These are phyloP conservation scores for Naumovozyma castellii DNA, from an alignment of 805 yeast genomes.

Conservation along the genomic window DNA sequence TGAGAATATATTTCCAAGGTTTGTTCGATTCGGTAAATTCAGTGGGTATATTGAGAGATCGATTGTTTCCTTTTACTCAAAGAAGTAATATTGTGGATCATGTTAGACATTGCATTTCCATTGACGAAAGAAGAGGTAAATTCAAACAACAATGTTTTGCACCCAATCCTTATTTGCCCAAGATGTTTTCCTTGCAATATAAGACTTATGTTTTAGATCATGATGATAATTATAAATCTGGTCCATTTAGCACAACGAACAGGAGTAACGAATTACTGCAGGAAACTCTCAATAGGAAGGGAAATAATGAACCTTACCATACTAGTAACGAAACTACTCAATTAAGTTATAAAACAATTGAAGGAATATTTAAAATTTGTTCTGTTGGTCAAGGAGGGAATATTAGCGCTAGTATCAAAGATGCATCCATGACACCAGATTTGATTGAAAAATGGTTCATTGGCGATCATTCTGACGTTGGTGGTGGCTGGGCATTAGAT, in stretches of 20 bases:
- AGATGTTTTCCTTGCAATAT: slow-evolving; percentile 17
- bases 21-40: slow-evolving; percentile 64
- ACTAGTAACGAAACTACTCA: background rate
- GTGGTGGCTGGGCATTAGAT: slow-evolving; percentile 57
- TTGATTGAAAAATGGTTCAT: slow-evolving; percentile 52
- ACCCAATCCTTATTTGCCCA: slow-evolving; percentile 34
- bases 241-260: too few species aligned
- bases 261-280: too few species aligned
- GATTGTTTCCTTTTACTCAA: slow-evolving; percentile 50
- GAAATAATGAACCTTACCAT: too few species aligned
- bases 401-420: background rate
- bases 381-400: background rate
- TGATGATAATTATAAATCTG: too few species aligned
- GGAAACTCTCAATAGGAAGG: too few species aligned
- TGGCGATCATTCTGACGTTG: slow-evolving; percentile 61
- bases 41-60: slow-evolving; percentile 49
- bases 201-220: slow-evolving; percentile 3
- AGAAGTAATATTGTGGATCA: slow-evolving; percentile 43
- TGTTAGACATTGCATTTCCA: slow-evolving; percentile 56
- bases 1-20: slow-evolving; percentile 50
- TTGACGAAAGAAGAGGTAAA: slow-evolving; percentile 58
- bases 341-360: slow-evolving; percentile 2
- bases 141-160: slow-evolving; percentile 48
- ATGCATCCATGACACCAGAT: slow-evolving; percentile 14
- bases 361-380: slow-evolving; percentile 5